Percentiles rank a stretch among this genome's conserved stretches.
phyloP scores from a whole-genome alignment of 805 yeast genomes.

The Candida khao-thaluensis region DNA sequence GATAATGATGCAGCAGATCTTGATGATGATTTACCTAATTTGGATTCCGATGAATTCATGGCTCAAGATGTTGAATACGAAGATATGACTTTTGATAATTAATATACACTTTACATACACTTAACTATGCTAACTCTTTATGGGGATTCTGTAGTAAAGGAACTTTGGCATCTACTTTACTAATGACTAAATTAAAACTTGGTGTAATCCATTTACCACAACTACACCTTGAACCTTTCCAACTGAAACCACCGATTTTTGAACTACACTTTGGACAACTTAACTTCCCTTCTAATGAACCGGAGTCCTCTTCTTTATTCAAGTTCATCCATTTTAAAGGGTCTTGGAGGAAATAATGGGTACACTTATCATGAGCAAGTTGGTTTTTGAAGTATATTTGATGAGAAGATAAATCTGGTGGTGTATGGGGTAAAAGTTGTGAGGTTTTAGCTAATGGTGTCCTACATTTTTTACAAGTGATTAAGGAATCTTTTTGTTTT shows the following conservation, averaged over 20 bases:
- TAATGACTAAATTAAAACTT: slow-evolving; percentile 75
- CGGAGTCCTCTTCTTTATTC: slow-evolving; percentile 48
- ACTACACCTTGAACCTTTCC: slow-evolving; percentile 93
- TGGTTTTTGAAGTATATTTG: slow-evolving; percentile 66
- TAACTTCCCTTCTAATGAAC: slow-evolving; percentile 79
- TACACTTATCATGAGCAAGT: slow-evolving; percentile 65
- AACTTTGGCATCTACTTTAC: slow-evolving; percentile 78
- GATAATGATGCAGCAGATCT: slow-evolving; percentile 29
- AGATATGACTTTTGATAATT: slow-evolving; percentile 46
- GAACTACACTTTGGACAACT: slow-evolving; percentile 72
- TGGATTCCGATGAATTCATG: slow-evolving; percentile 43
- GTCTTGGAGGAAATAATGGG: slow-evolving; percentile 77
- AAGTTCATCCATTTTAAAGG: slow-evolving; percentile 93
- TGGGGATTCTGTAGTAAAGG: background rate
- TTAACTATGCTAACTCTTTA: too few relatives aligned
- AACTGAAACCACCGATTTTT: slow-evolving; percentile 87
- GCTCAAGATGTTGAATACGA: slow-evolving; percentile 47
- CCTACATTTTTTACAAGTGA: slow-evolving; percentile 75
- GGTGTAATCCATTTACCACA: slow-evolving; percentile 97
- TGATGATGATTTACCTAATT: slow-evolving; percentile 48
- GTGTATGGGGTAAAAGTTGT: slow-evolving; percentile 62
- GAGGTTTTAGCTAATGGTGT: slow-evolving; percentile 61
- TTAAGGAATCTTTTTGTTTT: background rate
- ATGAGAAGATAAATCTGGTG: slow-evolving; percentile 62
- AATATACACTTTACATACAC: slow-evolving; percentile 8